Conservation (phyloP, 306 rosid species). For the Argentina anserina region DNA sequence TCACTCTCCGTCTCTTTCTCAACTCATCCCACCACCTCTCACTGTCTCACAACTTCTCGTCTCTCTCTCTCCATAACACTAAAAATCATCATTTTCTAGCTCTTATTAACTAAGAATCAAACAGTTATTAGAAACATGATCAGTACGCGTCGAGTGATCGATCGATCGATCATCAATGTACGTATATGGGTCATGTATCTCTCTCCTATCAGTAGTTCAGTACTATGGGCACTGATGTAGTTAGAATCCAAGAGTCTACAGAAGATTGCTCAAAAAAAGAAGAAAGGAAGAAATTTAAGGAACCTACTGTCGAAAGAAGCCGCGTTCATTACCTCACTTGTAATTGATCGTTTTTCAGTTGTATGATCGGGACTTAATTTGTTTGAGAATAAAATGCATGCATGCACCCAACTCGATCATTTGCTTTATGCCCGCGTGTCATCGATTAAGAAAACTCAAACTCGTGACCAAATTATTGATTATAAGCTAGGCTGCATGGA, state of each 20-base stretch:
- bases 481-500: too few species aligned
- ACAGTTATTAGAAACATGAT: not conserved
- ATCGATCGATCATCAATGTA: not conserved
- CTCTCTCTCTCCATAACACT: not conserved
- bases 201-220: too few species aligned
- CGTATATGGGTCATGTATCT: too few species aligned
- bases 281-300: not conserved
- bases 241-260: not conserved
- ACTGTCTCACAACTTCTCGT: slow-evolving; percentile 14
- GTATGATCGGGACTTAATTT: not conserved
- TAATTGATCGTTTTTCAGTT: not conserved
- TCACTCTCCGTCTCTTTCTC: slow-evolving; percentile 13
- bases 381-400: not conserved
- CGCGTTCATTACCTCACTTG: not conserved
- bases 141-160: rapidly evolving
- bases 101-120: not conserved
- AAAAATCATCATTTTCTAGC: not conserved
- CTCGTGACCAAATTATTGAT: not conserved
- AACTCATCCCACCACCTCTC: slow-evolving; percentile 17
- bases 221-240: not conserved
- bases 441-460: not conserved
- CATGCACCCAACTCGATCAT: not conserved
- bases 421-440: not conserved
- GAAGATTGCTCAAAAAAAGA: not conserved
- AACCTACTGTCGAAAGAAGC: not conserved